Evolutionary conservation across 2,329 filamentous ascomycete species (phyloP).

Genomic region (Fusarium sp.): DNA sequence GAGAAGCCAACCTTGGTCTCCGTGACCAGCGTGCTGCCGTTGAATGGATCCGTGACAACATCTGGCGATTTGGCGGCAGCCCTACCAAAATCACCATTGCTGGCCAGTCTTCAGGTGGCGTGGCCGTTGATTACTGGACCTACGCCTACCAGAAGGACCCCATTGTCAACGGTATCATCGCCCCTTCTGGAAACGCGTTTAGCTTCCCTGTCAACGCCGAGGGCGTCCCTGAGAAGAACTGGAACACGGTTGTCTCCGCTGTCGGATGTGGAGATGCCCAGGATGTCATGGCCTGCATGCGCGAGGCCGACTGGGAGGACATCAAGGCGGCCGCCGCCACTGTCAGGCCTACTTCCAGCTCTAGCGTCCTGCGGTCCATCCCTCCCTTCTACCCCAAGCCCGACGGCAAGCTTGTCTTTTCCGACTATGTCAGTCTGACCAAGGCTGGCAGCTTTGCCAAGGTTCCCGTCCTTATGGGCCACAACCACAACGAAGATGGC

Average conservation of each 20-base stretch:
- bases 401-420: slow-evolving; percentile 56
- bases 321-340: slow-evolving; percentile 52
- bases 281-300: slow-evolving; percentile 53
- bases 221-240: slow-evolving; percentile 52
- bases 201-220: slow-evolving; percentile 57
- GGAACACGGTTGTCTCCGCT: slow-evolving; percentile 54
- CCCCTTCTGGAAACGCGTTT: slow-evolving; percentile 59
- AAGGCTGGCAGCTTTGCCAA: slow-evolving; percentile 52
- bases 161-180: slow-evolving; percentile 61
- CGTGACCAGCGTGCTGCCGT: slow-evolving; percentile 48
- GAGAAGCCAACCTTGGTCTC: slow-evolving; percentile 42
- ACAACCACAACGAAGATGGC: slow-evolving; percentile 60
- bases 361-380: slow-evolving; percentile 51
- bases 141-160: slow-evolving; percentile 63
- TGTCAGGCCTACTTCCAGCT: slow-evolving; percentile 49
- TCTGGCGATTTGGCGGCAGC: slow-evolving; percentile 46
- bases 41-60: slow-evolving; percentile 50
- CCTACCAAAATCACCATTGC: slow-evolving; percentile 49
- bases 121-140: slow-evolving; percentile 59
- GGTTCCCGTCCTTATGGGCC: slow-evolving; percentile 57
- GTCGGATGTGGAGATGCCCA: slow-evolving; percentile 52
- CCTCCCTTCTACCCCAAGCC: slow-evolving; percentile 57
- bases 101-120: slow-evolving; percentile 50
- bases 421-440: slow-evolving; percentile 53
- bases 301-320: slow-evolving; percentile 48